A percentile compares a stretch with the other conserved stretches of the same genome.
Conservation (phyloP, 371 early-diverging fungal genomes). For the Catenaria anguillulae region DNA sequence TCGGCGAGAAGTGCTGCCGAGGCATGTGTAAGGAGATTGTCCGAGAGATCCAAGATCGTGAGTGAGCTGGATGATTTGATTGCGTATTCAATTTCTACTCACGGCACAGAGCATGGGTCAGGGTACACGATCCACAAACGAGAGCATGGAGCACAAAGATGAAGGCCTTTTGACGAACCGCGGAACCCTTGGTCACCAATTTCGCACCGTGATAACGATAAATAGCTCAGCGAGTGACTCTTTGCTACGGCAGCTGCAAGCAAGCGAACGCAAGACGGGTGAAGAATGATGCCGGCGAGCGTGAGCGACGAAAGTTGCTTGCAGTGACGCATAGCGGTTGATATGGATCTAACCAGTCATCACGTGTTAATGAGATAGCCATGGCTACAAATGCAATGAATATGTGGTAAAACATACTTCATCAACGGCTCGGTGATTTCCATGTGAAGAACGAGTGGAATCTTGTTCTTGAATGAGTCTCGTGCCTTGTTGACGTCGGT, state of each 20-base stretch:
- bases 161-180: too few species aligned
- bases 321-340: not conserved
- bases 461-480: not conserved
- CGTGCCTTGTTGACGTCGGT: not conserved
- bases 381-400: too few species aligned
- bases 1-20: constrained; percentile 1
- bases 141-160: too few species aligned
- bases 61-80: constrained; percentile 1
- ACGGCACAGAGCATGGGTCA: not conserved
- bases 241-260: not conserved
- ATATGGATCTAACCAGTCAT: not conserved
- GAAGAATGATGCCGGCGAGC: not conserved
- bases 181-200: constrained; percentile 1
- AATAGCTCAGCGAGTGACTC: not conserved
- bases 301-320: not conserved
- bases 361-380: too few species aligned
- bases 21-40: constrained; percentile 6
- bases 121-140: not conserved
- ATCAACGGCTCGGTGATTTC: not conserved
- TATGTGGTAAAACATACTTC: too few species aligned
- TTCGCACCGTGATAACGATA: constrained; percentile 1
- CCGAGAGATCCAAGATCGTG: not conserved
- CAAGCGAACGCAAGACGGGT: not conserved
- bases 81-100: not conserved
- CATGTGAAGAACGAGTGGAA: not conserved